Base-by-base conservation (phyloP, 805 yeast species). In the Candida maesae region DNA sequence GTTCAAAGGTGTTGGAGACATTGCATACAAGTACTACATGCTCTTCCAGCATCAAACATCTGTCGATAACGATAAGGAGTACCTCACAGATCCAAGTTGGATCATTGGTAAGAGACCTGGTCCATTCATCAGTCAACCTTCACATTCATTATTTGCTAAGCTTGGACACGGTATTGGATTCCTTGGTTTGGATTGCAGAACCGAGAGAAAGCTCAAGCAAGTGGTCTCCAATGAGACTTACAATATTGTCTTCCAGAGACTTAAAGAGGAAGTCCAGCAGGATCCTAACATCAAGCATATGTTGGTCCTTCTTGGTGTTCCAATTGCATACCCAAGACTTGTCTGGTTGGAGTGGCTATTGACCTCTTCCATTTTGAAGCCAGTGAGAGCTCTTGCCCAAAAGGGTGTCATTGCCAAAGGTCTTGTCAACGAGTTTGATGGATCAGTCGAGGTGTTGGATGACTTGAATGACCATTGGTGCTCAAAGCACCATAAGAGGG, bases 391-490 rank as follows among this genome's bases (percentile, higher is more conserved):
- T 42, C 52, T 81, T 19, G 73, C 91, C 3, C 69, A 74, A 41
- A 74, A 72, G 42, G 88, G 89, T 3, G 63, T 84, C 30, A 59
- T 81, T 26, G 74, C 79, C 36, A 71, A 73, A 44, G 95, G 95
- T 0, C 63, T 91, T 25, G 88, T 88, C 19, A 91, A 93, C 58
- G 93, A 86, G 52, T 91, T 90, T 56, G 96, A 90, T 59, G 97
- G 97, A 2, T 78, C 84, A 30, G 80, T 91, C 6, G 98, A 91
- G 64, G 77, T 91, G 13, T 71, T 93, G 50, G 98, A 93, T 58
- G 98, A 91, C 60, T 70, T 93, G 62, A 82, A 89, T 57, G 99
- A 91, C 60, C 98, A 91, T 65, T 91, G 99, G 99, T 89, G 97
- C 61, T 82, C 96, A 4, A 73, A 73, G 44, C 76, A 81, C 59